A percentile compares a stretch with the other conserved stretches of the same genome.
Conservation (phyloP, 371 early-diverging fungal species). For the Mucor plumbeus region DNA sequence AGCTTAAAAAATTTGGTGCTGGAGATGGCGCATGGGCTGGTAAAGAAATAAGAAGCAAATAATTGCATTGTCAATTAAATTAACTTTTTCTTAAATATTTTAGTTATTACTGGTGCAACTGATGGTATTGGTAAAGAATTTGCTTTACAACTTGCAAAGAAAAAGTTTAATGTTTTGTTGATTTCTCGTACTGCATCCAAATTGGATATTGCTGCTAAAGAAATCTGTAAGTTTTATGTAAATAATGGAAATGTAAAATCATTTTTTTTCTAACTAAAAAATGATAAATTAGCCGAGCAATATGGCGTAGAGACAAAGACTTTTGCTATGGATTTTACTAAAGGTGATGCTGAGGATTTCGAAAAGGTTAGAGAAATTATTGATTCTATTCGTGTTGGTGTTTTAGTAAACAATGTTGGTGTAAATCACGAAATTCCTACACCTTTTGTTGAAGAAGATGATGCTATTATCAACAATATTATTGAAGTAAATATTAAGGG, state of each 20-base stretch:
- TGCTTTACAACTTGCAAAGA: constrained; percentile 87
- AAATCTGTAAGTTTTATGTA: constrained; percentile 59
- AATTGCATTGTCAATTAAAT: too few relatives aligned
- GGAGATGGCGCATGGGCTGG: constrained; percentile 87
- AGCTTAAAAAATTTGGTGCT: constrained; percentile 84
- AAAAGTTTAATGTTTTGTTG: constrained; percentile 87
- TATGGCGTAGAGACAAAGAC: constrained; percentile 74
- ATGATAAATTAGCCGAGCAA: constrained; percentile 29
- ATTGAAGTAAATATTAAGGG: constrained; percentile 90
- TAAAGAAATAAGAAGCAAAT: constrained; percentile 29
- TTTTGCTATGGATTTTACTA: constrained; percentile 85
- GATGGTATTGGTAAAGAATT: constrained; percentile 98
- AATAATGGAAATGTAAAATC: too few relatives aligned
- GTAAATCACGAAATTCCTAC: constrained; percentile 89
- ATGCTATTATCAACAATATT: constrained; percentile 71
- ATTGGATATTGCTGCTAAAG: constrained; percentile 78
- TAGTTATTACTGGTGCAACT: constrained; percentile 96
- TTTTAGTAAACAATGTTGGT: constrained; percentile 95
- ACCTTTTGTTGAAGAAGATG: constrained; percentile 79
- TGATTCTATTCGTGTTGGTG: constrained; percentile 65
- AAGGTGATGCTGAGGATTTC: constrained; percentile 70
- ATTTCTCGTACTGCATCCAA: constrained; percentile 89
- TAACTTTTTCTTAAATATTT: background rate
- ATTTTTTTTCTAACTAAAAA: background rate
- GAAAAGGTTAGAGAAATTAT: constrained; percentile 65